Percentiles rank a stretch among this genome's conserved stretches.
Conservation (phyloP, 257 asterid species). For the Scutellaria minor region DNA sequence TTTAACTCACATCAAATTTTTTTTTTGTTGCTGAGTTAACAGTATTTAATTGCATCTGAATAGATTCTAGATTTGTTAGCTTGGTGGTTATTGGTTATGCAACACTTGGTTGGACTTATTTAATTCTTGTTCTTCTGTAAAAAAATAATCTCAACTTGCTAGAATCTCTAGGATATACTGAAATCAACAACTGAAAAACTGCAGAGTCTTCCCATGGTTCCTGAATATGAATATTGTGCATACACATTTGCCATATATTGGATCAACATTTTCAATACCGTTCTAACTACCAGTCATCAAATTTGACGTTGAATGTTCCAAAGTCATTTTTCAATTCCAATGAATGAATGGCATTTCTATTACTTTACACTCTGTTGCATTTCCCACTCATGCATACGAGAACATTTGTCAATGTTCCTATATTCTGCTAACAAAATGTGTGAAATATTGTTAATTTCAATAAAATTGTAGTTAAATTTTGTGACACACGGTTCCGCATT, state of each 20-base stretch:
- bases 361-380: not conserved
- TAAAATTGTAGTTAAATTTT: not conserved
- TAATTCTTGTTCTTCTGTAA: not conserved
- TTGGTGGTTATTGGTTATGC: slow-evolving; percentile 16
- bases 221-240: not conserved
- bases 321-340: not conserved
- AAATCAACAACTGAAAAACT: not conserved
- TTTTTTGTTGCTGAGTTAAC: not conserved
- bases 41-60: slow-evolving; percentile 16
- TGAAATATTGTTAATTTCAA: not conserved
- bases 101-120: not conserved
- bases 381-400: not conserved
- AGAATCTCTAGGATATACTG: not conserved
- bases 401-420: not conserved
- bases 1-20: not conserved
- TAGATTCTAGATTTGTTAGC: not conserved
- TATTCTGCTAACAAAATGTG: slow-evolving; percentile 1
- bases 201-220: slow-evolving; percentile 2
- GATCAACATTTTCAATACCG: not conserved
- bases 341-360: not conserved
- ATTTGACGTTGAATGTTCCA: not conserved
- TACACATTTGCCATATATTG: slow-evolving; percentile 12
- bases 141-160: not conserved
- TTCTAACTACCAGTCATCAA: not conserved
- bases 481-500: not conserved